Percentiles rank a stretch among this genome's conserved stretches.
Conservation (phyloP, 345 rosid genomes). For the Arabis hirsuta region DNA sequence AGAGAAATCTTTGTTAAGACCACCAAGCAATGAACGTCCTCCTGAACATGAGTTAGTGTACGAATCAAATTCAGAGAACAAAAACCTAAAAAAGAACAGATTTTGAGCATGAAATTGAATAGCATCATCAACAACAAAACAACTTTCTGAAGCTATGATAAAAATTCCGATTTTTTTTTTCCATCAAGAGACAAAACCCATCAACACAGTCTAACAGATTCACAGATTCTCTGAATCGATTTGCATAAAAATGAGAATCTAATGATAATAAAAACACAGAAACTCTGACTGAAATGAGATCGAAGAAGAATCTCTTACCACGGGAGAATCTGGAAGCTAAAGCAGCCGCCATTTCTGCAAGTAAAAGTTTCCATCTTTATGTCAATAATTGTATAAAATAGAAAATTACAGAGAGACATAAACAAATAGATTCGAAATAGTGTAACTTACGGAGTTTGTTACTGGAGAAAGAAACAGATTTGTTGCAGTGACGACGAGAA, state of each 20-base stretch:
- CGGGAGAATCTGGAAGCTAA: slow-evolving; percentile 40
- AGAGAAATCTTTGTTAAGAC: slow-evolving; percentile 50
- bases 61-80: neutral
- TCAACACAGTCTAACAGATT: neutral
- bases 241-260: no score
- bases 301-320: slow-evolving; percentile 24
- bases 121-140: neutral
- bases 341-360: slow-evolving; percentile 45
- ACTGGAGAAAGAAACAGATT: slow-evolving; percentile 8
- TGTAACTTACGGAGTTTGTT: neutral
- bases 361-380: neutral
- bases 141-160: no score
- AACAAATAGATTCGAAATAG: neutral
- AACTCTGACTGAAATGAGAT: neutral
- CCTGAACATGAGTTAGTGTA: slow-evolving; percentile 28
- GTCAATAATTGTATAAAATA: neutral
- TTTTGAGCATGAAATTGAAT: neutral
- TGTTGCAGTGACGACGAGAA: neutral
- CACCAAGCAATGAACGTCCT: slow-evolving; percentile 53
- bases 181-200: slow-evolving; percentile 11
- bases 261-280: neutral
- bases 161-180: no score
- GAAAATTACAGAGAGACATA: neutral
- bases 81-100: neutral
- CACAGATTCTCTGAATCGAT: neutral